A percentile compares a stretch with the other conserved stretches of the same genome.
Evolutionary conservation across 1,284 basidiomycete species (phyloP).

Genomic region (Ganoderma resinaceum): DNA sequence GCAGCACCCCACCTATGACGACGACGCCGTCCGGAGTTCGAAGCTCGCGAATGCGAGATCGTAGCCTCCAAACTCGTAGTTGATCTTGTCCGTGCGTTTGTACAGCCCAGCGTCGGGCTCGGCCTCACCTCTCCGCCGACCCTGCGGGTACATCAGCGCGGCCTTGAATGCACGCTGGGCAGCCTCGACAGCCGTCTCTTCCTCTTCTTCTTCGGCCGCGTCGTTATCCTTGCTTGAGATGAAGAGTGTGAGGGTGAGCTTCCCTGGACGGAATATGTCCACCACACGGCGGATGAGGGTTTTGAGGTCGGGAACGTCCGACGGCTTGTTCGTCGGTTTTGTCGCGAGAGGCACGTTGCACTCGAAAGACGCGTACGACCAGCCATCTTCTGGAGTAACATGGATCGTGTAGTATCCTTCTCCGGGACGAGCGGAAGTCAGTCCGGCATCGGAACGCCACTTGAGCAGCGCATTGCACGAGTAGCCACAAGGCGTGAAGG

Average conservation of each 20-base stretch:
- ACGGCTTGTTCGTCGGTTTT: slow-evolving; percentile 43
- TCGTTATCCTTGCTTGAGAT: slow-evolving; percentile 74
- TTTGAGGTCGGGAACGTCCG: slow-evolving; percentile 73
- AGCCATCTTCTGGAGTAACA: slow-evolving; percentile 97
- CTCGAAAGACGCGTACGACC: slow-evolving; percentile 98
- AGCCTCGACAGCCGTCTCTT: slow-evolving; percentile 64
- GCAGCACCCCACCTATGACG: slow-evolving; percentile 6
- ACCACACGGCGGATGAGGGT: slow-evolving; percentile 90
- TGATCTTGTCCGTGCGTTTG: slow-evolving; percentile 92
- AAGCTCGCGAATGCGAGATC: slow-evolving; percentile 94
- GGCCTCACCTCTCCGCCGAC: slow-evolving; percentile 13
- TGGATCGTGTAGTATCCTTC: slow-evolving; percentile 99
- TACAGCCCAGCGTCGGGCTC: slow-evolving; percentile 47
- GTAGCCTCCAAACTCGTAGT: slow-evolving; percentile 97
- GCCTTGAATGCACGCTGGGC: slow-evolving; percentile 75
- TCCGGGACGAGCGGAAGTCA: slow-evolving; percentile 41
- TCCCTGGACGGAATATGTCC: slow-evolving; percentile 90
- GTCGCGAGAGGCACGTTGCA: slow-evolving; percentile 90
- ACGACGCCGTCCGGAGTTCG: slow-evolving; percentile 50
- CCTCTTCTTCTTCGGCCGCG: slow-evolving; percentile 55
- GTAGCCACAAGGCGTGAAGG: slow-evolving; percentile 97
- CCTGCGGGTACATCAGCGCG: slow-evolving; percentile 50
- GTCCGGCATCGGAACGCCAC: slow-evolving; percentile 49
- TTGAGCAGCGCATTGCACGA: slow-evolving; percentile 93
- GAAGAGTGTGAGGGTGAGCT: slow-evolving; percentile 91